Evolutionary conservation across 164 flowering plant species (phyloP), one percentile per base, ranked within the genome.

Genomic region (Magnolia changhungtana): DNA sequence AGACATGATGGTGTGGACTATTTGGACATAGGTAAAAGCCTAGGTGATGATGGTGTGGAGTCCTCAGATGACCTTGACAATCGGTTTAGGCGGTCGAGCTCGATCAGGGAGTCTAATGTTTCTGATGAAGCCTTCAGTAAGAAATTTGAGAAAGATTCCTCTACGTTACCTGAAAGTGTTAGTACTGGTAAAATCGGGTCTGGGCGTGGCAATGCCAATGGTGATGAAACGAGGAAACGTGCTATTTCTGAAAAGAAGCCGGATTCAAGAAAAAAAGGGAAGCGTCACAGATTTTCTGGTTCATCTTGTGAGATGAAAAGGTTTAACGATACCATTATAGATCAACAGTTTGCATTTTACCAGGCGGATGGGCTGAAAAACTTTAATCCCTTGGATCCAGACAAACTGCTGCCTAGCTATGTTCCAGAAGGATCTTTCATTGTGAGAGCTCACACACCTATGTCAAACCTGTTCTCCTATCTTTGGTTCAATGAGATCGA

Each of bases 401-500:
- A 84, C 74, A 90, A 85, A 83, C 88, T 94, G 77, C 92, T 96
- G 52, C 93, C 98, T 27, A 94, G 99, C 92, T 87, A 96, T 90
- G 99, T 96, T 24, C 99, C 99, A 55, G 99, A 96, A 85, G 99
- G 99, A 1, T 96, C 98, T 71, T 86, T 96, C 78, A 96, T 96
- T 77, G 87, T 94, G 52, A 88, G 99, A 81, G 99, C 93, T 1
- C 99, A 96, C 80, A 93, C 97, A 4, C 98, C 99, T n/a, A 96
- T 96, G 98, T 92, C 98, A 77, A 96, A 96, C 76, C 81, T 96
- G 84, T 96, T 96, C 81, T 92, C 98, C 24, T 96, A 98, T 83
- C 99, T 96, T 76, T 96, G 99, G 99, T 96, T 93, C 81, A 96
- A 93, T 78, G 99, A 96, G 82, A 95, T 96, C 67, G 97, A 94